A percentile compares a stretch with the other conserved stretches of the same genome.
phyloP scores from a whole-genome alignment of 768 basidiomycete species.

The Mycena latifolia region DNA sequence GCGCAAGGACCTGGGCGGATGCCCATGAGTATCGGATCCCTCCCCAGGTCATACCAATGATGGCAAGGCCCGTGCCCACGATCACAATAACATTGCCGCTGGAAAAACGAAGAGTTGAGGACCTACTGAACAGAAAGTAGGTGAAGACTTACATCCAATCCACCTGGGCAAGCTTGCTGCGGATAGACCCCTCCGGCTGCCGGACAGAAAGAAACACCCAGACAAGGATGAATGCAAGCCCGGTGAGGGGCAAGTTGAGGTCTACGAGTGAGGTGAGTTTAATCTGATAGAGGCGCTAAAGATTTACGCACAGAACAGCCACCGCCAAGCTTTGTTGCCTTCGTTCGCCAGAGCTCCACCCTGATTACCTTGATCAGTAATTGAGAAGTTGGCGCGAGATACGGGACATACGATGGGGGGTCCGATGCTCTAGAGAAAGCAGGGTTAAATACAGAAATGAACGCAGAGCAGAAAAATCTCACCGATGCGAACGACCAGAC shows the following conservation, averaged over 20 bases:
- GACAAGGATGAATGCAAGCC: conserved; percentile 36
- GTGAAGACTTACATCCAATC: conserved; percentile 50
- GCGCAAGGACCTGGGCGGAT: conserved; percentile 51
- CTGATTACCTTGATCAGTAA: conserved; percentile 9
- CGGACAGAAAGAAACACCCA: conserved; percentile 40
- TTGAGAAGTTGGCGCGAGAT: neutral
- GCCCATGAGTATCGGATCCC: conserved; percentile 52
- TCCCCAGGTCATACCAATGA: conserved; percentile 58
- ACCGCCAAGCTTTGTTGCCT: conserved; percentile 42
- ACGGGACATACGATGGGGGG: conserved; percentile 28
- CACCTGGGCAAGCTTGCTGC: conserved; percentile 44
- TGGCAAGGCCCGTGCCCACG: conserved; percentile 42
- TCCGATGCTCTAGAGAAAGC: conserved; percentile 25
- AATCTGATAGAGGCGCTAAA: neutral
- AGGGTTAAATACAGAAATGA: neutral
- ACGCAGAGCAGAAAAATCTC: neutral
- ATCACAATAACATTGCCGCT: conserved; percentile 53
- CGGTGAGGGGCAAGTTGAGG: conserved; percentile 50
- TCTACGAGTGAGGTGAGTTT: conserved; percentile 33
- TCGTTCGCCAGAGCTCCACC: conserved; percentile 41
- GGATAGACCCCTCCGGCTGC: conserved; percentile 43
- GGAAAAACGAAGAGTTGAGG: conserved; percentile 1
- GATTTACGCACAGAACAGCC: conserved; percentile 43
- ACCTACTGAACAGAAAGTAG: conserved; percentile 5
- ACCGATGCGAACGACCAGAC: conserved; percentile 50